Percentiles rank a stretch among this genome's conserved stretches.
These are phyloP conservation scores for Carex arenaria DNA, from an alignment of 202 grass and related monocot genomes.

Conservation along the genomic window DNA sequence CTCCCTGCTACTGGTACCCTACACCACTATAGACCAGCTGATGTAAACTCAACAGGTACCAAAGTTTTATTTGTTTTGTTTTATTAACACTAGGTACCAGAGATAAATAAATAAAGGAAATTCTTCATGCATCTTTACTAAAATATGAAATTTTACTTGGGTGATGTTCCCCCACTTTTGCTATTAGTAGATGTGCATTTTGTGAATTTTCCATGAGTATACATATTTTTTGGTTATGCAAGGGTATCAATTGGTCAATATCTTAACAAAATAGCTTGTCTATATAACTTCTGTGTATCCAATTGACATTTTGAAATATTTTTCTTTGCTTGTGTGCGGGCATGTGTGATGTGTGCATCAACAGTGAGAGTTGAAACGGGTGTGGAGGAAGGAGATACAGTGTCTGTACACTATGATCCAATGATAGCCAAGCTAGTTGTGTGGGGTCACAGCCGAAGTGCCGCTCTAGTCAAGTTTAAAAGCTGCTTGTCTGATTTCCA, in stretches of 20 bases:
- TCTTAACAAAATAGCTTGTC: neutral
- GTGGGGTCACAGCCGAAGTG: constrained; percentile 77
- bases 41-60: constrained; percentile 50
- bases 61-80: neutral
- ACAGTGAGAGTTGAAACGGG: constrained; percentile 98
- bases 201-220: neutral
- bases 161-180: neutral
- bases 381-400: constrained; percentile 94
- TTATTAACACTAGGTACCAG: neutral
- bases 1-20: constrained; percentile 92
- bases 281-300: neutral
- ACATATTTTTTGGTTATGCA: neutral
- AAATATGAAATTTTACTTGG: neutral
- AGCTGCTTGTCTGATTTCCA: constrained; percentile 78
- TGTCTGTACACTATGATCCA: constrained; percentile 98
- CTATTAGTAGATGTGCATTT: neutral
- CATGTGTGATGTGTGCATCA: constrained; percentile 7
- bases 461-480: constrained; percentile 86
- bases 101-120: neutral
- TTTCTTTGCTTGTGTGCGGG: neutral
- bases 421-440: constrained; percentile 99
- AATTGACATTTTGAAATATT: constrained; percentile 11
- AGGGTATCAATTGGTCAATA: neutral
- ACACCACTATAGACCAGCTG: constrained; percentile 71
- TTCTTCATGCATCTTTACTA: neutral